These are phyloP conservation scores for Fusarium sarcochroum DNA, from an alignment of 2,329 filamentous ascomycete genomes.

Conservation along the genomic window DNA sequence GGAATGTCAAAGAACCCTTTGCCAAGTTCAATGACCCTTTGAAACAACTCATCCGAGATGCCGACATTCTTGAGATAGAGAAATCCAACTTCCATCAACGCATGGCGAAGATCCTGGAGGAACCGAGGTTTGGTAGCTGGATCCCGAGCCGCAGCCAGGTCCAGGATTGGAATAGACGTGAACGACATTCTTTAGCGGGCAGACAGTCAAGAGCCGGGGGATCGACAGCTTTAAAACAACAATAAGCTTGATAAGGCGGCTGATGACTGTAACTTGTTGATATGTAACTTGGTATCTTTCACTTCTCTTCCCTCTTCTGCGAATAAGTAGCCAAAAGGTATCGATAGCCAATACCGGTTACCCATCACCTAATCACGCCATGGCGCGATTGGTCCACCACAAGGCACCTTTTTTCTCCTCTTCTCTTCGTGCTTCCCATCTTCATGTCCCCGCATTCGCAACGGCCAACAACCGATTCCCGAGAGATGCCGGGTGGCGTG, in stretches of 20 bases:
- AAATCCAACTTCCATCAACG: constrained; percentile 89
- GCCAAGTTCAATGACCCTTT: constrained; percentile 76
- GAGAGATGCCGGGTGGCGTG: constrained; percentile 37
- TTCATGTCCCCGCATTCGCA: constrained; percentile 35
- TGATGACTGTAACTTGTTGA: constrained; percentile 24
- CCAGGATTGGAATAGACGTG: constrained; percentile 81
- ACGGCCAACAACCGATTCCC: constrained; percentile 28
- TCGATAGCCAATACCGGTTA: constrained; percentile 22
- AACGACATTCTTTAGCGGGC: constrained; percentile 70
- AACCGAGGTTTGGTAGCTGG: constrained; percentile 79
- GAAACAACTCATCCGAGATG: constrained; percentile 75
- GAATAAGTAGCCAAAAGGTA: constrained; percentile 16
- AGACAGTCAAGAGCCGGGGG: neutral
- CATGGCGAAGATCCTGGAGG: constrained; percentile 77
- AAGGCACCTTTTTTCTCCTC: constrained; percentile 35
- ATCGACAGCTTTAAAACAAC: neutral
- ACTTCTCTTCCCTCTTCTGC: constrained; percentile 19
- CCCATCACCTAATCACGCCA: constrained; percentile 46
- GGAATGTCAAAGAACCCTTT: constrained; percentile 84
- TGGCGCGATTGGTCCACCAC: constrained; percentile 55
- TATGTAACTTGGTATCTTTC: constrained; percentile 42
- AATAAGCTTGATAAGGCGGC: neutral
- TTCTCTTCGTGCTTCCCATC: constrained; percentile 8
- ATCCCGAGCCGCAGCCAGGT: constrained; percentile 76
- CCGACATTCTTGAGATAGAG: constrained; percentile 87